Evolutionary conservation across 129 eudicot species (phyloP).

Genomic region (Tanacetum coccineum): DNA sequence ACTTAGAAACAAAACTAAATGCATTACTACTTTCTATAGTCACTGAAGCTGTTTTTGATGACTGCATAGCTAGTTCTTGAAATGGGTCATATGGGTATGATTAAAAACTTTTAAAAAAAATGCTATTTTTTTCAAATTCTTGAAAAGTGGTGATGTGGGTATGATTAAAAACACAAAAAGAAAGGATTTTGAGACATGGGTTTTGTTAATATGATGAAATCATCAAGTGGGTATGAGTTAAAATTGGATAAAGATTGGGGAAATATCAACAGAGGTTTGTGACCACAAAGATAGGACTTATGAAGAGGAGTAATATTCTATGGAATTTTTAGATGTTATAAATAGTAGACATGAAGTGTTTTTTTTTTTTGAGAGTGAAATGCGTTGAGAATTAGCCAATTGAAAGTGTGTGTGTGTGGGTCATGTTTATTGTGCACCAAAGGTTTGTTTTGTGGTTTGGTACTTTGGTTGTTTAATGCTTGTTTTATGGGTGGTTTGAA

Average conservation of each 20-base stretch:
- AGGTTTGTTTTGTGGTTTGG: conserved; percentile 14
- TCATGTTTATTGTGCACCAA: conserved; percentile 28
- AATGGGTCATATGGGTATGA: neutral
- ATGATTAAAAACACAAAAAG: neutral
- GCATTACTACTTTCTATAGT: conserved; percentile 52
- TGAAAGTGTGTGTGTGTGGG: conserved; percentile 26
- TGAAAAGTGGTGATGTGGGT: too few species aligned
- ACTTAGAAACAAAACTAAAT: conserved; percentile 36
- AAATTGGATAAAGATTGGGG: conserved; percentile 26
- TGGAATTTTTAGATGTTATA: conserved; percentile 12
- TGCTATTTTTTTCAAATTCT: neutral
- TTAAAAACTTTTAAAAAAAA: neutral
- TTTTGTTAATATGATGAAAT: neutral
- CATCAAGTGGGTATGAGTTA: conserved; percentile 20
- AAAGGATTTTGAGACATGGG: conserved; percentile 12
- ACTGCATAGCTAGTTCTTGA: conserved; percentile 43
- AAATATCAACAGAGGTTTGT: conserved; percentile 41
- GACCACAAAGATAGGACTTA: conserved; percentile 72
- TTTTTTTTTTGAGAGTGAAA: conserved; percentile 10
- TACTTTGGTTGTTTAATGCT: conserved; percentile 17
- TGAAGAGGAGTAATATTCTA: conserved; percentile 37
- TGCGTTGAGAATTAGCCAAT: conserved; percentile 27
- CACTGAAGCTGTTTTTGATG: conserved; percentile 29
- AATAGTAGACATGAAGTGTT: neutral
- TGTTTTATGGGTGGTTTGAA: neutral